A percentile compares a stretch with the other conserved stretches of the same genome.
phyloP scores from a whole-genome alignment of 2,329 filamentous ascomycete genomes.

The Elsinoe batatas region DNA sequence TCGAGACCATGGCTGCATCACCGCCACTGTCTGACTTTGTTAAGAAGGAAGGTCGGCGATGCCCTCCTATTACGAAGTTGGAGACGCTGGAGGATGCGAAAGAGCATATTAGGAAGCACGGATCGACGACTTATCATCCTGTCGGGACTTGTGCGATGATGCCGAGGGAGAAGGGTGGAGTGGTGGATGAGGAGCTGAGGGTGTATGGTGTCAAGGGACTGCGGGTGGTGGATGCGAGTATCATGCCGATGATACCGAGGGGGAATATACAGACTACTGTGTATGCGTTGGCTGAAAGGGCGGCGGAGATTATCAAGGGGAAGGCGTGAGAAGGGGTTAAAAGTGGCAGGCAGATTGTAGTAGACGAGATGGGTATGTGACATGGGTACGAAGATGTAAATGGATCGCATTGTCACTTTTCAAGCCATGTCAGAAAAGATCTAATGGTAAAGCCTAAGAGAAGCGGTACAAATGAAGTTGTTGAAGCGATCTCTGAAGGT shows the following conservation, averaged over 20 bases:
- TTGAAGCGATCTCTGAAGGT: no score
- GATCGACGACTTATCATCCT: constrained; percentile 29
- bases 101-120: constrained; percentile 14
- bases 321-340: not conserved
- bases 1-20: constrained; percentile 33
- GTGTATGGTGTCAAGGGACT: constrained; percentile 26
- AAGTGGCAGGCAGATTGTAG: no score
- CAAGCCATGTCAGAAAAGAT: no score
- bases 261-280: constrained; percentile 18
- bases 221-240: constrained; percentile 34
- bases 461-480: no score
- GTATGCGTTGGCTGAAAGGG: constrained; percentile 31
- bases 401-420: no score
- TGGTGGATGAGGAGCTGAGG: constrained; percentile 20
- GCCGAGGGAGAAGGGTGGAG: constrained; percentile 17
- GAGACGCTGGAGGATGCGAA: constrained; percentile 19
- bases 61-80: constrained; percentile 10
- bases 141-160: constrained; percentile 32
- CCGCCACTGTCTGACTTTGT: constrained; percentile 28
- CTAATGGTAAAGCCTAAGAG: no score
- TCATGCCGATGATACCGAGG: constrained; percentile 33
- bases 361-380: no score
- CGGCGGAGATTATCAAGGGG: constrained; percentile 22
- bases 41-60: constrained; percentile 16
- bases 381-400: no score